Evolutionary conservation across 148 eudicot genomes (phyloP), one percentile per base, ranked within the genome.

Genomic region (Rhododendron vialii): DNA sequence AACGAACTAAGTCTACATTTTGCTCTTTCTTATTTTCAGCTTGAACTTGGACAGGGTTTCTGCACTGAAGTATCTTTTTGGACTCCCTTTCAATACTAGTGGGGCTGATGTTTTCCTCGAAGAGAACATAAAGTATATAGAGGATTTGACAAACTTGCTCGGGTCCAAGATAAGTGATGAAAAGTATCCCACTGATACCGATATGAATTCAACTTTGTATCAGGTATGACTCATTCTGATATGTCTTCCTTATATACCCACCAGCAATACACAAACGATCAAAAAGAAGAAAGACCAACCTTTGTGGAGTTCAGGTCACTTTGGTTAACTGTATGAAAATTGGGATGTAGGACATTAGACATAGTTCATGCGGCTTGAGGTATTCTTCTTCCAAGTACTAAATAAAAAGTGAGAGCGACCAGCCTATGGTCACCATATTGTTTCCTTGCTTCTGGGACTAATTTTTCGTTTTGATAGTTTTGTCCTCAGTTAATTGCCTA

Each of bases 11-110:
- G 71, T 53, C 81, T 59, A 47, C 69, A 78, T 38, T 74, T 88
- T 67, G 22, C 50, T 30, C 35, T 69, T 87, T 61, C 51, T 78
- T 69, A 28, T 86, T 71, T 86, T 83, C 91, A 97, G 95, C 74
- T 84, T 94, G 61, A 89, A 90, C 71, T 75, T 85, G 85, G 96
- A 92, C 67, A 94, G 90, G 87, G 89, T 94, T 85, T 92, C 86
- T 87, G 92, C 92, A 22, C 82, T 94, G 82, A 98, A 94, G 90
- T 93, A 88, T 88, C 84, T 95, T 14, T 95, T 95, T 86, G 98
- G 98, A 83, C 82, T 94, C 83, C 88, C 86, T 65, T 83, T 76
- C 87, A 94, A 85, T 82, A 50, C 43, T 18, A 91, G 77, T 90
- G 89, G 87, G 83, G 69, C n/a, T 80, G 89, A 88, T 90, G 90